phyloP scores from a whole-genome alignment of 805 yeast genomes.

The Candida golubevii region DNA sequence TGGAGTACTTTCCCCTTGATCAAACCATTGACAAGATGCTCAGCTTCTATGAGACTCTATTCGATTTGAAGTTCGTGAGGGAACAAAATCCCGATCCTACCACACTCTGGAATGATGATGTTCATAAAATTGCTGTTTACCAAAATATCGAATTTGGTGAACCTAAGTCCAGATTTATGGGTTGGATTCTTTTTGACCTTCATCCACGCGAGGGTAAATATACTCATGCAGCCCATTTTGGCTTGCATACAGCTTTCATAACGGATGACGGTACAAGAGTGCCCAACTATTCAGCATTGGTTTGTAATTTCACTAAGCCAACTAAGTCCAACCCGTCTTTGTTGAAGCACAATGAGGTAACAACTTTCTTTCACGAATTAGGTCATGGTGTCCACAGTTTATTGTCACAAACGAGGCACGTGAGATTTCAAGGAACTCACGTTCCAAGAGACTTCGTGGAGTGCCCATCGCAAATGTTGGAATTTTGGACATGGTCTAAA shows the following conservation, averaged over 20 bases:
- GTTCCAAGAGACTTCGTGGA: conserved; percentile 87
- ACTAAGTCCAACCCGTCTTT: conserved; percentile 65
- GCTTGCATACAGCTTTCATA: conserved; percentile 55
- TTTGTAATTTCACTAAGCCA: conserved; percentile 81
- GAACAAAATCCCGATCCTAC: conserved; percentile 35
- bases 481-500: conserved; percentile 82
- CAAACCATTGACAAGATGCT: conserved; percentile 67
- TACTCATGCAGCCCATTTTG: conserved; percentile 86
- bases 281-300: conserved; percentile 68
- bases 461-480: conserved; percentile 87
- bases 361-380: conserved; percentile 83
- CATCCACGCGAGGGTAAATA: conserved; percentile 86
- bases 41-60: conserved; percentile 61
- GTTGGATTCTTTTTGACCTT: conserved; percentile 75
- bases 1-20: conserved; percentile 76
- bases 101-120: conserved; percentile 75
- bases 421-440: conserved; percentile 70
- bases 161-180: conserved; percentile 51
- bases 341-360: conserved; percentile 72
- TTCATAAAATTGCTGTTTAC: conserved; percentile 70
- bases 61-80: conserved; percentile 63
- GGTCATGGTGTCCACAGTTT: conserved; percentile 87
- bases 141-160: conserved; percentile 42
- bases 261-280: conserved; percentile 48
- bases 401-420: conserved; percentile 59